Conservation (phyloP, 192 early-diverging fungal species). For the Chytriomyces sp. region DNA sequence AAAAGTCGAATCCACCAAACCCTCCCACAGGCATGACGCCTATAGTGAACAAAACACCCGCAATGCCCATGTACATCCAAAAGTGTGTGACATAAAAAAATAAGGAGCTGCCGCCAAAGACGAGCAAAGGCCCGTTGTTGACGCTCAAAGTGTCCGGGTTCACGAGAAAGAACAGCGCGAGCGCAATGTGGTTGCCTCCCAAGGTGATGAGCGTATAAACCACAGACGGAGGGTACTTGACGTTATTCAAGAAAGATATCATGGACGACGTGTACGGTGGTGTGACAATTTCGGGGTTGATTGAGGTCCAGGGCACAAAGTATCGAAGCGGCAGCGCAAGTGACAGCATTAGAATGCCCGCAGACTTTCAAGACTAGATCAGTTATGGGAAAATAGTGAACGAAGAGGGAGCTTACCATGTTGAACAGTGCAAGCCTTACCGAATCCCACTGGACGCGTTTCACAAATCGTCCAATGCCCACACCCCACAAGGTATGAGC, state of each 20-base stretch:
- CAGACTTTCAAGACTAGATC: not conserved
- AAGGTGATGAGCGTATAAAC: conserved; percentile 35
- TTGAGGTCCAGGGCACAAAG: conserved; percentile 31
- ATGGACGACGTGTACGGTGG: conserved; percentile 23
- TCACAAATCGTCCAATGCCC: conserved; percentile 18
- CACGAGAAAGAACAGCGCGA: conserved; percentile 32
- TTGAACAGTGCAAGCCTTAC: conserved; percentile 11
- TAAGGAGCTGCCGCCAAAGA: conserved; percentile 4
- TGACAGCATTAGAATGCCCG: conserved; percentile 23
- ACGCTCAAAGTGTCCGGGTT: conserved; percentile 1
- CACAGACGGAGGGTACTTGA: conserved; percentile 42
- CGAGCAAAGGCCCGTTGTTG: not conserved
- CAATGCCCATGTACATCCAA: not conserved
- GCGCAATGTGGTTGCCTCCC: conserved; percentile 28
- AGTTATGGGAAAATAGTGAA: not conserved
- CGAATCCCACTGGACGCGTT: conserved; percentile 11
- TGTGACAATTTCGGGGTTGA: conserved; percentile 35
- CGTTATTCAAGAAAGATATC: conserved; percentile 43
- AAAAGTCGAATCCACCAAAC: not conserved
- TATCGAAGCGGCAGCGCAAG: conserved; percentile 36
- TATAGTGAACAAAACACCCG: not conserved
- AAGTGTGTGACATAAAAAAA: conserved; percentile 29
- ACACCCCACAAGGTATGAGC: conserved; percentile 38
- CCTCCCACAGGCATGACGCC: not conserved
- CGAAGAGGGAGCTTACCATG: conserved; percentile 21